Conservation (phyloP, 371 early-diverging fungal genomes). For the Mortierella sp. region DNA sequence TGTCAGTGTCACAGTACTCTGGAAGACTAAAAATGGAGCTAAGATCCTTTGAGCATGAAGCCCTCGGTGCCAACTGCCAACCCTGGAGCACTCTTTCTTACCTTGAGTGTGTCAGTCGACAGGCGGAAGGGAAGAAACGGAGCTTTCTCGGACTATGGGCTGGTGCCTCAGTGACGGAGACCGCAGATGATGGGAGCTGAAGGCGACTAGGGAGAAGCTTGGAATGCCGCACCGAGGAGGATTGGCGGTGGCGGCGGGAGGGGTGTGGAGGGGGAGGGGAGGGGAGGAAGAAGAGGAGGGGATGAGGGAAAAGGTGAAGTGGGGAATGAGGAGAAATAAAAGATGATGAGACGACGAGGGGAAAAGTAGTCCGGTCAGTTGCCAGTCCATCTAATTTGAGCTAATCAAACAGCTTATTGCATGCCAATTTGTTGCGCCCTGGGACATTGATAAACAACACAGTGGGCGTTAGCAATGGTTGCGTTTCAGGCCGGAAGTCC, state of each 20-base stretch:
- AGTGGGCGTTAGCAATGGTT: too few relatives aligned
- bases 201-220: neutral
- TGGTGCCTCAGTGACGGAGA: conserved; percentile 11
- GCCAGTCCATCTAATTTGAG: too few relatives aligned
- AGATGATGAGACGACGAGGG: neutral
- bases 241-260: neutral
- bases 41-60: too few relatives aligned
- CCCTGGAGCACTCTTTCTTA: neutral
- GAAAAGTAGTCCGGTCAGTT: neutral
- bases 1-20: too few relatives aligned
- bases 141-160: neutral
- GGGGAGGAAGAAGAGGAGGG: neutral
- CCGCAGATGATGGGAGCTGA: conserved; percentile 9
- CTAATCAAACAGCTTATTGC: too few relatives aligned
- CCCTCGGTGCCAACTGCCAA: too few relatives aligned
- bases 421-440: too few relatives aligned
- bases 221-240: neutral
- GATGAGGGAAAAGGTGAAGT: neutral
- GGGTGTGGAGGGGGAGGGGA: neutral
- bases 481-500: too few relatives aligned
- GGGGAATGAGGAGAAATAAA: neutral
- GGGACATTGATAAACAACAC: too few relatives aligned
- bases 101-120: neutral
- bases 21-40: neutral
- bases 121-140: neutral